Conservation (phyloP, 805 yeast species). For the Schwanniomyces yamadae region DNA sequence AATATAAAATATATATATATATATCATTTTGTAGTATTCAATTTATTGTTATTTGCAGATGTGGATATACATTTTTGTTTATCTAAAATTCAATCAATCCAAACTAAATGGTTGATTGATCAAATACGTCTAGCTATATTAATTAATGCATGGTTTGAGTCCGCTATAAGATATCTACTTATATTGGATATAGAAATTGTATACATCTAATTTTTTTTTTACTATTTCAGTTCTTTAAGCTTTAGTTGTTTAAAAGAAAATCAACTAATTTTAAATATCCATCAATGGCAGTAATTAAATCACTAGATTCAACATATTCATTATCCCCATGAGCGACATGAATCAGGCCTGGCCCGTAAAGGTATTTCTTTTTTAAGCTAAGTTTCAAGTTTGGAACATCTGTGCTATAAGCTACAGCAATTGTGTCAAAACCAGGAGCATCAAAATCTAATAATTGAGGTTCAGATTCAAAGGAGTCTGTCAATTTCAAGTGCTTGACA, state of each 20-base stretch:
- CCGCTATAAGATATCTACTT: conserved; percentile 32
- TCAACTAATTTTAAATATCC: conserved; percentile 50
- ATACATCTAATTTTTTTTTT: conserved; percentile 25
- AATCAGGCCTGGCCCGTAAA: conserved; percentile 69
- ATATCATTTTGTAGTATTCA: neutral
- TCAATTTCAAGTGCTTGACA: conserved; percentile 21
- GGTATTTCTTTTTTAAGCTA: conserved; percentile 35
- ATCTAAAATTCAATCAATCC: conserved; percentile 8
- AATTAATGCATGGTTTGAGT: conserved; percentile 47
- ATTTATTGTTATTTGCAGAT: conserved; percentile 11
- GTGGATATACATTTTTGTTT: conserved; percentile 7
- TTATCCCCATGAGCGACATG: conserved; percentile 58
- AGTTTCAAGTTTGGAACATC: conserved; percentile 29
- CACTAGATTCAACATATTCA: conserved; percentile 50
- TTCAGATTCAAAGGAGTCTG: conserved; percentile 4
- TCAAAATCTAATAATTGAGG: conserved; percentile 4
- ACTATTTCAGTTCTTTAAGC: neutral
- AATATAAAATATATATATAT: neutral
- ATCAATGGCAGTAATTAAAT: conserved; percentile 48
- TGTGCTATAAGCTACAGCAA: conserved; percentile 51
- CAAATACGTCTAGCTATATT: conserved; percentile 32
- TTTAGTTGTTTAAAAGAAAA: conserved; percentile 12
- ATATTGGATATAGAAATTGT: conserved; percentile 47
- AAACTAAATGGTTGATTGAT: conserved; percentile 10
- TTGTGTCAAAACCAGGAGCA: conserved; percentile 20